Percentiles rank a stretch among this genome's conserved stretches.
Evolutionary conservation across 2,329 filamentous ascomycete genomes (phyloP).

Genomic region (Epichloe baconii): DNA sequence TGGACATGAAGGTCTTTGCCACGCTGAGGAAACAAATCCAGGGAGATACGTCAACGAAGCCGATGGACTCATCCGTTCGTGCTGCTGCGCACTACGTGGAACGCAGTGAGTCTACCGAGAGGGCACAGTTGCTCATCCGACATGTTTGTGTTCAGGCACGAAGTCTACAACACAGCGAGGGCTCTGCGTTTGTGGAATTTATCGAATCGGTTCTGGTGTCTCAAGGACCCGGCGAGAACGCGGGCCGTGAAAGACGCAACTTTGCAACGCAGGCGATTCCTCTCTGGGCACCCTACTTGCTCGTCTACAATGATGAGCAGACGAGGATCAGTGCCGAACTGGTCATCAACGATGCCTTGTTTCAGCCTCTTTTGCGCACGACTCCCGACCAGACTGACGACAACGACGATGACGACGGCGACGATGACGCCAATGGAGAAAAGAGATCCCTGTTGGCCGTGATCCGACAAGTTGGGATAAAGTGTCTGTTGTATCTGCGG

Average conservation of each 20-base stretch:
- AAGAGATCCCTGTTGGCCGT: conserved; percentile 12
- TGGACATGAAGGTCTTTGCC: conserved; percentile 38
- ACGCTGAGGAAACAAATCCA: conserved; percentile 42
- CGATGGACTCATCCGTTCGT: conserved; percentile 43
- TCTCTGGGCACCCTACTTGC: conserved; percentile 37
- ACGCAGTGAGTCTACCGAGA: conserved; percentile 20
- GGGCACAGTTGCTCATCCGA: conserved; percentile 26
- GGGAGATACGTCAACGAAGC: conserved; percentile 26
- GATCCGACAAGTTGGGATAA: conserved; percentile 27
- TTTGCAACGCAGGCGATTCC: conserved; percentile 19
- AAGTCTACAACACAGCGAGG: conserved; percentile 33
- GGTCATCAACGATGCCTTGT: conserved; percentile 32
- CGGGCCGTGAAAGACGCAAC: conserved; percentile 9
- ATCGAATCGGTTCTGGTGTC: conserved; percentile 17
- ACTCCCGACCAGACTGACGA: neutral
- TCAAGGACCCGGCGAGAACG: conserved; percentile 15
- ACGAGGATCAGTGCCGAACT: conserved; percentile 29
- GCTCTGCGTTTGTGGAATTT: conserved; percentile 34
- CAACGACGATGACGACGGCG: neutral
- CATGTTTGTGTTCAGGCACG: conserved; percentile 32
- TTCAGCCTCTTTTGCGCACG: conserved; percentile 16
- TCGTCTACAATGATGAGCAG: conserved; percentile 31
- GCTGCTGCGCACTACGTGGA: conserved; percentile 41
- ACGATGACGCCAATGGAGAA: neutral
- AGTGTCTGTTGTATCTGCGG: conserved; percentile 32